Evolutionary conservation across 345 rosid genomes (phyloP), one percentile per base, ranked within the genome.

Genomic region (Reutealis trisperma): DNA sequence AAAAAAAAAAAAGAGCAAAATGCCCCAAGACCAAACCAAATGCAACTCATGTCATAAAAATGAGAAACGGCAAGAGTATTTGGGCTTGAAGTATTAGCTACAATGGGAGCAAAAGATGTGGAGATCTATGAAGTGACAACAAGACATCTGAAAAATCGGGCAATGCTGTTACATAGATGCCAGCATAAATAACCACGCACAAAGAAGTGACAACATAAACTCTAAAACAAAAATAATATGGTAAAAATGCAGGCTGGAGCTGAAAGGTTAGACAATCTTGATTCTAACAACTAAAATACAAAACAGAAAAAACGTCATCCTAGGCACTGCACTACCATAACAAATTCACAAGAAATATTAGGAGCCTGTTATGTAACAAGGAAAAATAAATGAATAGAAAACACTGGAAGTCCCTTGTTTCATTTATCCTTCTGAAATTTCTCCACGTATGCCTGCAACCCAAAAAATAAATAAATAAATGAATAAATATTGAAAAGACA

Each of bases 401-500:
- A 67, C 69, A 70, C 54, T 19, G 54, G 70, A 27, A 44, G 67
- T n/a, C 41, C 80, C 78, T 18, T 47, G 66, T 73, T 85, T 82
- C 83, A 68, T 81, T 85, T 77, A 76, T 82, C 85, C 84, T 88
- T 86, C 80, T 83, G 86, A 73, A 80, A 75, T 77, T 88, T 88
- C 74, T 86, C 89, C 79, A 86, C 87, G 37, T 88, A 86, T 1
- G 89, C 91, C 91, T 88, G 91, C 86, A 80, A 61, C 42, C n/a
- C 63, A 44, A 24, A 70, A 58, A 75, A 27, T 27, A 27, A 72
- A 60, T 16, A 21, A 19, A 54, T 41, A 63, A 37, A 62, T 44
- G 16, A 25, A 44, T 19, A 18, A 8, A 37, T 37, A 10, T 16
- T 60, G 58, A 45, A 30, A 68, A 14, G 27, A 37, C 45, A 70